Conservation (phyloP, 2,329 filamentous ascomycete genomes). For the Fusarium abutilonis region DNA sequence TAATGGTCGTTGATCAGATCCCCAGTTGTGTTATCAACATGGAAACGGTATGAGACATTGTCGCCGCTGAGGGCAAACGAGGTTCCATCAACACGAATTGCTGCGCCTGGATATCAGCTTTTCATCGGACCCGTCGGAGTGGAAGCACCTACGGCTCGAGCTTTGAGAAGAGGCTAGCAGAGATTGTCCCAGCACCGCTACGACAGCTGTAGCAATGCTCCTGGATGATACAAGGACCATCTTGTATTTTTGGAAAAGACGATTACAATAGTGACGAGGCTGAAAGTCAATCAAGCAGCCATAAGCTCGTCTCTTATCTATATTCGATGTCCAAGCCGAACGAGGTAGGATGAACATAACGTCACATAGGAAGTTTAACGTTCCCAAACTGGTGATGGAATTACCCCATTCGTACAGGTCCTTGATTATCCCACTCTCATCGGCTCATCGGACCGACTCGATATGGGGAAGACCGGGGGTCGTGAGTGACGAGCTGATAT, state of each 20-base stretch:
- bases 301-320: conserved; percentile 1
- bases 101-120: conserved; percentile 46
- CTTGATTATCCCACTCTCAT: conserved; percentile 4
- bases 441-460: conserved; percentile 10
- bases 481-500: neutral
- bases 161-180: neutral
- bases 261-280: neutral
- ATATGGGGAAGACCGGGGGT: conserved; percentile 21
- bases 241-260: neutral
- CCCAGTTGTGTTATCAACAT: conserved; percentile 65
- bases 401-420: neutral
- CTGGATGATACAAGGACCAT: conserved; percentile 9
- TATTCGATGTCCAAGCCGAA: no score
- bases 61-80: conserved; percentile 68
- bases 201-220: neutral
- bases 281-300: neutral
- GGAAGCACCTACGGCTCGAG: conserved; percentile 1
- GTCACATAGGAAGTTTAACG: conserved; percentile 3
- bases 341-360: neutral
- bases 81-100: conserved; percentile 61
- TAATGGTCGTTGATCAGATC: conserved; percentile 71
- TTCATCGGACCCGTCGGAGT: rapidly evolving
- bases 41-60: conserved; percentile 70
- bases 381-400: neutral
- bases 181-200: conserved; percentile 1